Evolutionary conservation across 345 rosid species (phyloP).

Genomic region (Citrus reticulata): DNA sequence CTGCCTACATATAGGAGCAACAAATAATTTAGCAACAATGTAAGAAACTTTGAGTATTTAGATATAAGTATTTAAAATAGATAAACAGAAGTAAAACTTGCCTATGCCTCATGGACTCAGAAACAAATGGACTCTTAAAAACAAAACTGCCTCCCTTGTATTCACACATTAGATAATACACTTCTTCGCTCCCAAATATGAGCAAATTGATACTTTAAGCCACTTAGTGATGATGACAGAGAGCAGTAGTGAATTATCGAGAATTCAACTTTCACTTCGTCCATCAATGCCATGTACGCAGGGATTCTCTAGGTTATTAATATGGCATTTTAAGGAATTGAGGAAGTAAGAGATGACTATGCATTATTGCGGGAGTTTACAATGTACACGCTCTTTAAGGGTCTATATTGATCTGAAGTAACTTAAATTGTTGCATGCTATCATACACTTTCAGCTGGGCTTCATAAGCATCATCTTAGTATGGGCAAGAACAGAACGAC

Average conservation of each 20-base stretch:
- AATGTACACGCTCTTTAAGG: background rate
- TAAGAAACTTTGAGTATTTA: background rate
- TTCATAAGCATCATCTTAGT: background rate
- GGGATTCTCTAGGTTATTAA: background rate
- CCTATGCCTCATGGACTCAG: background rate
- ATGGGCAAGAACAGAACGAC: background rate
- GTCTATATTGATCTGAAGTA: background rate
- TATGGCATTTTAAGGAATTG: background rate
- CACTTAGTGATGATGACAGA: background rate
- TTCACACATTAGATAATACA: background rate
- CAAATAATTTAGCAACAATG: conserved; percentile 12
- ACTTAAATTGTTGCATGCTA: background rate
- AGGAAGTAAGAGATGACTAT: background rate
- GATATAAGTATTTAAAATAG: background rate
- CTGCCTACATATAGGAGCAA: conserved; percentile 61
- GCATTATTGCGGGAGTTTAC: background rate
- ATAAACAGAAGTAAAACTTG: background rate
- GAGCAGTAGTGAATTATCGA: background rate
- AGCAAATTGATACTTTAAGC: background rate
- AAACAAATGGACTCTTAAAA: background rate
- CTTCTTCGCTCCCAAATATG: background rate
- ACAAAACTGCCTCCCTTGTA: background rate
- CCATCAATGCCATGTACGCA: background rate
- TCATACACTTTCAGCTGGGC: background rate
- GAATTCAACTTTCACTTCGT: background rate